A percentile compares a stretch with the other conserved stretches of the same genome.
Conservation (phyloP, 768 basidiomycete genomes). For the Boletus eberwhitei region DNA sequence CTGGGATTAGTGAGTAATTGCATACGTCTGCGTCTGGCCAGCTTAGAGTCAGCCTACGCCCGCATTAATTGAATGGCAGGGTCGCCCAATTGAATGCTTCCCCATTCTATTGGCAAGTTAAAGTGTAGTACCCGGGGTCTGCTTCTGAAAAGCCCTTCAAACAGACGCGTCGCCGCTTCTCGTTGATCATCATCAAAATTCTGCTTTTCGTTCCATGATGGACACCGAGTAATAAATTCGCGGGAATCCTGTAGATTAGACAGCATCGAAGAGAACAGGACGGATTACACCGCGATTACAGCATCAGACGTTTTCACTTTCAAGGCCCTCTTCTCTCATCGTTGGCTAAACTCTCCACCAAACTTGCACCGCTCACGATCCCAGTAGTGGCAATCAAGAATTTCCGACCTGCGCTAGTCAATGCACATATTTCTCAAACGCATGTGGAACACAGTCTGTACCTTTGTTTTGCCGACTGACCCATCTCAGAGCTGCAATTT, state of each 20-base stretch:
- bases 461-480: slow-evolving; percentile 83
- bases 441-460: slow-evolving; percentile 25
- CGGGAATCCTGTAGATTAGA: slow-evolving; percentile 12
- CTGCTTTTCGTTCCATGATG: slow-evolving; percentile 1
- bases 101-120: neutral
- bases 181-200: slow-evolving; percentile 7
- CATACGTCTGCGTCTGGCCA: slow-evolving; percentile 6
- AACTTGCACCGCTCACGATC: slow-evolving; percentile 74
- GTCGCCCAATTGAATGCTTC: slow-evolving; percentile 3
- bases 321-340: slow-evolving; percentile 25
- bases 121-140: slow-evolving; percentile 19
- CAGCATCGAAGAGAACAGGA: slow-evolving; percentile 4
- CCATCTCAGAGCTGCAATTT: slow-evolving; percentile 94
- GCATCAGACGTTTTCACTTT: slow-evolving; percentile 41
- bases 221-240: neutral
- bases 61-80: neutral
- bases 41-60: slow-evolving; percentile 5
- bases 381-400: slow-evolving; percentile 92
- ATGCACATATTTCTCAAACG: neutral
- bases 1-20: neutral
- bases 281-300: slow-evolving; percentile 9
- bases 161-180: slow-evolving; percentile 47
- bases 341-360: slow-evolving; percentile 67
- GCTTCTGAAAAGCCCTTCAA: slow-evolving; percentile 32
- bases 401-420: slow-evolving; percentile 59